Evolutionary conservation across 2,329 filamentous ascomycete species (phyloP).

Genomic region (Fusarium setosum): DNA sequence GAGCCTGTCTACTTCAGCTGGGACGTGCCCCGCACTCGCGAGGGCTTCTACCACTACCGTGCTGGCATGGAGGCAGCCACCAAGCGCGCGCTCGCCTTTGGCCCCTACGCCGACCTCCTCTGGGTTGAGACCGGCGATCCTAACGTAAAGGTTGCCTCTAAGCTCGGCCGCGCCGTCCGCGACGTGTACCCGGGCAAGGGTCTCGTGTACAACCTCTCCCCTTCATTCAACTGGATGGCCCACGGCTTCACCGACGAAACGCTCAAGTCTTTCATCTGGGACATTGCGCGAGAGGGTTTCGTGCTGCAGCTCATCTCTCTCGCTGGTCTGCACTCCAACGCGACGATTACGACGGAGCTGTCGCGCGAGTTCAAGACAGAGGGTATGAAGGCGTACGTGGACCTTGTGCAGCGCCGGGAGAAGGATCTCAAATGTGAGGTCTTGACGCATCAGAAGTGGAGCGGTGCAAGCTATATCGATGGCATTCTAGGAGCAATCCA

Average conservation of each 20-base stretch:
- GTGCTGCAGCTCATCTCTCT: constrained; percentile 75
- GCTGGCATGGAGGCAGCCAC: constrained; percentile 88
- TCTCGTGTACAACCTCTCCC: constrained; percentile 95
- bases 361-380: constrained; percentile 86
- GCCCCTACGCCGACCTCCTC: constrained; percentile 91
- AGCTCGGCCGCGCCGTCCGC: constrained; percentile 82
- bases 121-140: constrained; percentile 98
- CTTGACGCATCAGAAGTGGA: constrained; percentile 94
- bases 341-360: constrained; percentile 77
- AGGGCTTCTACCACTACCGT: constrained; percentile 93
- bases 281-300: constrained; percentile 89
- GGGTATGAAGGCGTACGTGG: constrained; percentile 98
- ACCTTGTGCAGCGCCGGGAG: constrained; percentile 87
- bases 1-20: constrained; percentile 84
- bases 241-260: constrained; percentile 89
- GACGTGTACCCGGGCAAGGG: constrained; percentile 80
- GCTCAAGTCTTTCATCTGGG: constrained; percentile 94
- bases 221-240: constrained; percentile 98
- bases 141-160: constrained; percentile 78
- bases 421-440: constrained; percentile 93
- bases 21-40: constrained; percentile 91
- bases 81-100: constrained; percentile 92
- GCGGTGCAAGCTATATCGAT: constrained; percentile 78
- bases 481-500: constrained; percentile 91
- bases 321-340: constrained; percentile 74